Evolutionary conservation across 2,329 filamentous ascomycete species (phyloP), one percentile per base, ranked within the genome.

Genomic region (Trichoderma koningiopsis): DNA sequence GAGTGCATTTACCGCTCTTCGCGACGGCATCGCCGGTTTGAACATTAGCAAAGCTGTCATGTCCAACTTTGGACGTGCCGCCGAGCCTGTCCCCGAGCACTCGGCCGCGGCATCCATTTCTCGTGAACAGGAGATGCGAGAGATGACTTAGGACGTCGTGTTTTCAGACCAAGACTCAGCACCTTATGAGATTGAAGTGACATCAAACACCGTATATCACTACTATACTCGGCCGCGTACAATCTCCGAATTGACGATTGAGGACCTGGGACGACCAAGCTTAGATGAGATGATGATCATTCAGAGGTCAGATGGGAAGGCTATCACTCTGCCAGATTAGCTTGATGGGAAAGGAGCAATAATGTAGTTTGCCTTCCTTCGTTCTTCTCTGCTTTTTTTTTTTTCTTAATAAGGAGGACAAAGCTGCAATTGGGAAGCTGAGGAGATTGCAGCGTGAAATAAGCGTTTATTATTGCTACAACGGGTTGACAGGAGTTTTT

Each of bases 11-110:
- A 75, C 83, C 5, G 77, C 81, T 19, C 80, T 87, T 29, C 79
- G 82, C 65, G 85, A 86, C 31, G 83, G 83, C 27, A 81, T 87
- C 19, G 80, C 81, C 1, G 81, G 81, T 19, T 73, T 87, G 11
- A 82, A 81, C 53, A 75, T 89, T 22, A 83, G 84, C n/a, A 85
- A 82, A 65, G 81, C 81, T 22, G 74, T 84, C 59, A 77, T 85
- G 52, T 75, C 78, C 62, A 77, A 75, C 57, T 72, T 80, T 63
- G 75, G 78, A 31, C 69, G 75, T 16, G 71, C 63, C 73, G 72
- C 75, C 74, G 70, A 76, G 72, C 33, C 72, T 43, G 73, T 70
- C 33, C 71, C 70, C 2, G 55, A 57, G 8, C 22, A 24, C 40
- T 52, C 69, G 22, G 16, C 52, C 53, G 71, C 74, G 33, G 56